Conservation (phyloP, 2,329 filamentous ascomycete genomes). For the Microcyclosporella mali region DNA sequence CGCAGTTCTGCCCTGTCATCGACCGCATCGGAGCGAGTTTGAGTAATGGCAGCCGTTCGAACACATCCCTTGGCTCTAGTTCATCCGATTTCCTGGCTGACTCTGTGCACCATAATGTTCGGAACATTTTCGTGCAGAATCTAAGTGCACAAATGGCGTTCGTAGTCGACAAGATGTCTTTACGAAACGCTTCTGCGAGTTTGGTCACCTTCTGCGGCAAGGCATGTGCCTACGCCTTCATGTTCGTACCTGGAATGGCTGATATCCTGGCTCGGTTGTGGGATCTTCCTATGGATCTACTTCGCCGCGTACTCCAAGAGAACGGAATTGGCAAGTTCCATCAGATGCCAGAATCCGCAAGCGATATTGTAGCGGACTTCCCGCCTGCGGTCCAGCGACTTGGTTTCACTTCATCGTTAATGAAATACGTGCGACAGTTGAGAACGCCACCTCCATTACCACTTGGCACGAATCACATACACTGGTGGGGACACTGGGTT, state of each 20-base stretch:
- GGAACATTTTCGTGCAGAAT: constrained; percentile 79
- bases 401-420: constrained; percentile 55
- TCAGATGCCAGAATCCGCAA: constrained; percentile 43
- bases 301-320: constrained; percentile 66
- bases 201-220: constrained; percentile 80
- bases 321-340: constrained; percentile 56
- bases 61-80: constrained; percentile 48
- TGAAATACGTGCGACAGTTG: constrained; percentile 53
- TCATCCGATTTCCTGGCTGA: constrained; percentile 63
- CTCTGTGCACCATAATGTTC: constrained; percentile 81
- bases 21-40: constrained; percentile 47
- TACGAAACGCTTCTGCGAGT: constrained; percentile 61
- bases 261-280: constrained; percentile 79
- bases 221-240: constrained; percentile 86
- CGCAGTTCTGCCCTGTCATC: constrained; percentile 57
- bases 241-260: constrained; percentile 80
- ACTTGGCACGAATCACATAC: constrained; percentile 63
- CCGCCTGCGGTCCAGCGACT: constrained; percentile 59
- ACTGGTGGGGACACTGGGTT: constrained; percentile 80
- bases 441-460: constrained; percentile 61
- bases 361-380: constrained; percentile 63
- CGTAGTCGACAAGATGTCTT: constrained; percentile 82
- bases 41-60: constrained; percentile 46
- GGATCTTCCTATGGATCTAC: constrained; percentile 61
- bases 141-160: constrained; percentile 76